Evolutionary conservation across 2,329 filamentous ascomycete genomes (phyloP).

Genomic region (Daldinia eschscholtzii): DNA sequence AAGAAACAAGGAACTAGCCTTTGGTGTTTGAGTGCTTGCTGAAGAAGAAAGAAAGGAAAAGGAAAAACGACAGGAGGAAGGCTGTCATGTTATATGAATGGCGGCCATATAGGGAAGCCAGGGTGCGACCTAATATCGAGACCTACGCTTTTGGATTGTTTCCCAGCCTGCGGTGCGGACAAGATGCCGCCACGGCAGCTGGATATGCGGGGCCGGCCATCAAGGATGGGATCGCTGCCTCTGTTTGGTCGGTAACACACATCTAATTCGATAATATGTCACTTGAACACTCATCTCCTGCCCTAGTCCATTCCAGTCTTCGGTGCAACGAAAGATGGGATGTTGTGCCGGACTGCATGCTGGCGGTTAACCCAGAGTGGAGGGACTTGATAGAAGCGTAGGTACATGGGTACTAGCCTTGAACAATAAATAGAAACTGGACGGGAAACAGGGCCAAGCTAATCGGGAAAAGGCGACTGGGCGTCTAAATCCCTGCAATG

Average conservation of each 20-base stretch:
- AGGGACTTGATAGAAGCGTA: conserved; percentile 40
- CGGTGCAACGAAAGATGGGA: conserved; percentile 46
- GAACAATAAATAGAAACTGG: conserved; percentile 47
- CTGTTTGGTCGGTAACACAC: conserved; percentile 48
- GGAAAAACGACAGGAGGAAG: conserved; percentile 54
- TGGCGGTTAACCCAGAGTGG: conserved; percentile 56
- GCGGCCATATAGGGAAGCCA: conserved; percentile 52
- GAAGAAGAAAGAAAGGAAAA: conserved; percentile 66
- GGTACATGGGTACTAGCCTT: conserved; percentile 41
- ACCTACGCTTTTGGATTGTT: conserved; percentile 40
- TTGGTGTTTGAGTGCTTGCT: conserved; percentile 73
- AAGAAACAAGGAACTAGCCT: conserved; percentile 67
- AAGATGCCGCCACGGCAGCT: conserved; percentile 41
- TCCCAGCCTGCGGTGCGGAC: conserved; percentile 38
- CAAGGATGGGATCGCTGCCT: conserved; percentile 36
- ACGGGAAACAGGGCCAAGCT: conserved; percentile 48
- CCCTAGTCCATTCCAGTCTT: conserved; percentile 45
- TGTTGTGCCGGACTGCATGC: conserved; percentile 54
- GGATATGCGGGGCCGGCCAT: conserved; percentile 44
- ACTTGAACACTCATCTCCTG: conserved; percentile 44
- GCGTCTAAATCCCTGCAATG: conserved; percentile 56
- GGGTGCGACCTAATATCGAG: conserved; percentile 48
- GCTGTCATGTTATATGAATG: conserved; percentile 58
- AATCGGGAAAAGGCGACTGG: conserved; percentile 53
- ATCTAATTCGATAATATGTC: conserved; percentile 46